phyloP scores from a whole-genome alignment of 208 protist species.

The Strigomonas culicis region DNA sequence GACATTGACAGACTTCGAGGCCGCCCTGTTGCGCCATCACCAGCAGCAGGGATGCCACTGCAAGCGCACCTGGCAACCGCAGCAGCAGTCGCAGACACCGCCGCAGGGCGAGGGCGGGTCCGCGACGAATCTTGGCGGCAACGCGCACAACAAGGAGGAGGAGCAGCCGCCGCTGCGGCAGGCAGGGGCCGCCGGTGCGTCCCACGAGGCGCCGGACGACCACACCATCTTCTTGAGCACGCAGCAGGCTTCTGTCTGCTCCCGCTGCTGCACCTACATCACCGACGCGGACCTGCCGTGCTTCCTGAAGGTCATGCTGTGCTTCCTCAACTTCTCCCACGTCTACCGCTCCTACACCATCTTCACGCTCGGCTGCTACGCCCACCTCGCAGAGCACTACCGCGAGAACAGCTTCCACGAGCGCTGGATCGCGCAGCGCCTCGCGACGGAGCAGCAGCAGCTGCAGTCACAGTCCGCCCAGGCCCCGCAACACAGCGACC shows the following conservation, averaged over 20 bases:
- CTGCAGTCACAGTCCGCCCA: too few relatives aligned
- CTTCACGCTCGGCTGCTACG: slow-evolving; percentile 23
- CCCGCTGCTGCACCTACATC: slow-evolving; percentile 40
- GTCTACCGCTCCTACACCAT: slow-evolving; percentile 42
- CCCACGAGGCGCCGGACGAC: too few relatives aligned
- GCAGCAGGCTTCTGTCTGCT: slow-evolving; percentile 16
- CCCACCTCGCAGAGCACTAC: slow-evolving; percentile 48
- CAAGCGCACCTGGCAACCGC: slow-evolving; percentile 1
- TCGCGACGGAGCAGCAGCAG: background rate
- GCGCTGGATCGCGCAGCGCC: background rate
- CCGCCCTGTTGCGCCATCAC: slow-evolving; percentile 32
- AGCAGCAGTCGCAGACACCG: background rate
- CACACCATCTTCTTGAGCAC: too few relatives aligned
- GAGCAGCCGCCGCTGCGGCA: too few relatives aligned
- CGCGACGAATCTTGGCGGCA: too few relatives aligned
- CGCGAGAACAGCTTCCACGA: slow-evolving; percentile 27
- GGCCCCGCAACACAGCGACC: too few relatives aligned
- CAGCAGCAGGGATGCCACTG: slow-evolving; percentile 40
- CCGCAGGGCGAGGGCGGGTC: too few relatives aligned
- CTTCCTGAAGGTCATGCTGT: slow-evolving; percentile 52
- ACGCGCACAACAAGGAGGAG: background rate
- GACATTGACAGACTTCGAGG: slow-evolving; percentile 20
- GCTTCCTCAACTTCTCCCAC: slow-evolving; percentile 46
- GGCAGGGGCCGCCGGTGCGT: too few relatives aligned
- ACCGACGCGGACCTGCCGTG: slow-evolving; percentile 42